Evolutionary conservation across 768 basidiomycete genomes (phyloP).

Genomic region (Trametopsis cervina): DNA sequence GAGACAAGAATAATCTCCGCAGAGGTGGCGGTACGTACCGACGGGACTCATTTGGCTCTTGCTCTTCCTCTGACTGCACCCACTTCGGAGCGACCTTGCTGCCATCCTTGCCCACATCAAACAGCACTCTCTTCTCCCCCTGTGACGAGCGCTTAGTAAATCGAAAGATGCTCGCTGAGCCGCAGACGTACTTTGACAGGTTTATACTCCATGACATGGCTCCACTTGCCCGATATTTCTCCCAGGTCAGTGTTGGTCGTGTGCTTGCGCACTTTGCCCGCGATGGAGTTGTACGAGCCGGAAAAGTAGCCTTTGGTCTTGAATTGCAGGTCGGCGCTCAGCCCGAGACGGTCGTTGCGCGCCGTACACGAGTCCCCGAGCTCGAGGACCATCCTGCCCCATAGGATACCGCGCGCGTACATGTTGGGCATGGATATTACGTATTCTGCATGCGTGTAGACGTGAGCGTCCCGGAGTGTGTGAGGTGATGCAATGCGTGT

Average conservation of each 20-base stretch:
- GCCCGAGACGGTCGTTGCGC: constrained; percentile 70
- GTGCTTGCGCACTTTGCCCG: constrained; percentile 68
- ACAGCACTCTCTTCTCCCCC: constrained; percentile 67
- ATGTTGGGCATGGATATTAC: constrained; percentile 97
- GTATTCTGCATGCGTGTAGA: constrained; percentile 60
- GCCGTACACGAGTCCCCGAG: constrained; percentile 86
- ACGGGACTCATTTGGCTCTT: constrained; percentile 87
- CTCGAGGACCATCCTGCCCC: constrained; percentile 94
- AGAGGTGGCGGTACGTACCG: constrained; percentile 37
- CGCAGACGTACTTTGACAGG: constrained; percentile 56
- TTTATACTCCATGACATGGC: constrained; percentile 82
- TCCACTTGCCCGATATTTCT: constrained; percentile 89
- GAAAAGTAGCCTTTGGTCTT: constrained; percentile 99
- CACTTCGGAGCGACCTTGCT: constrained; percentile 71
- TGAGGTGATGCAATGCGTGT: constrained; percentile 10
- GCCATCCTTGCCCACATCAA: constrained; percentile 77
- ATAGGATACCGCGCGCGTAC: constrained; percentile 84
- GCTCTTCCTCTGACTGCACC: constrained; percentile 80
- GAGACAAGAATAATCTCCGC: constrained; percentile 1
- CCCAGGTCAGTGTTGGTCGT: constrained; percentile 54
- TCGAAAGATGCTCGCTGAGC: background rate
- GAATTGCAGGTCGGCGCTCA: constrained; percentile 85
- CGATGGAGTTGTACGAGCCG: constrained; percentile 88
- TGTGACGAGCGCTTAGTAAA: background rate
- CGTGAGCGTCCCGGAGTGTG: background rate